These are phyloP conservation scores for Aeschynomene evenia DNA, from an alignment of 306 rosid species.

Conservation along the genomic window DNA sequence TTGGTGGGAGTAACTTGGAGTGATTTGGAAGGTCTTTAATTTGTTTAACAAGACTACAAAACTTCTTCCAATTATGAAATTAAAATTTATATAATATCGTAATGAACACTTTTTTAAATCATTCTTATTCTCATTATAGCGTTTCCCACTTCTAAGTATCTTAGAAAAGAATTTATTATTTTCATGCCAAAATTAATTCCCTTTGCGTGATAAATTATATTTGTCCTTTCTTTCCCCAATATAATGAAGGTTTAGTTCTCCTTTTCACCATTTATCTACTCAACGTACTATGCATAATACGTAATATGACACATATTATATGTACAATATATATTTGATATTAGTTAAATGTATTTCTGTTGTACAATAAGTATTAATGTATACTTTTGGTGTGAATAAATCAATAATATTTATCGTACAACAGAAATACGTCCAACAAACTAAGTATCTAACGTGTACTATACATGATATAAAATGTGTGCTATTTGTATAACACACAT, in stretches of 20 bases:
- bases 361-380: too few relatives aligned
- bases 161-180: neutral
- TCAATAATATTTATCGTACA: too few relatives aligned
- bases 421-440: too few relatives aligned
- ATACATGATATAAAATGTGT: too few relatives aligned
- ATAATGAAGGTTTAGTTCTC: neutral
- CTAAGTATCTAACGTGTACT: too few relatives aligned
- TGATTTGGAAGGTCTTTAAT: slow-evolving; percentile 39
- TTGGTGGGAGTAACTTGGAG: slow-evolving; percentile 32
- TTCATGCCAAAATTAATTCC: neutral
- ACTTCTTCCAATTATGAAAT: neutral
- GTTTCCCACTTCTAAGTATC: neutral
- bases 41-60: neutral
- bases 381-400: too few relatives aligned
- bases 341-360: too few relatives aligned
- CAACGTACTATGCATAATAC: too few relatives aligned
- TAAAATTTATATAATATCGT: neutral
- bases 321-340: too few relatives aligned
- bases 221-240: neutral
- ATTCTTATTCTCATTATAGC: neutral
- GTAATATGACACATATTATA: too few relatives aligned
- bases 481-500: too few relatives aligned
- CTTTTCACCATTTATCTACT: neutral
- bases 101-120: neutral
- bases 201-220: slow-evolving; percentile 3